Evolutionary conservation across 225 moss, liverwort and hornwort genomes (phyloP).

Genomic region (Rhytidiadelphus loreus): DNA sequence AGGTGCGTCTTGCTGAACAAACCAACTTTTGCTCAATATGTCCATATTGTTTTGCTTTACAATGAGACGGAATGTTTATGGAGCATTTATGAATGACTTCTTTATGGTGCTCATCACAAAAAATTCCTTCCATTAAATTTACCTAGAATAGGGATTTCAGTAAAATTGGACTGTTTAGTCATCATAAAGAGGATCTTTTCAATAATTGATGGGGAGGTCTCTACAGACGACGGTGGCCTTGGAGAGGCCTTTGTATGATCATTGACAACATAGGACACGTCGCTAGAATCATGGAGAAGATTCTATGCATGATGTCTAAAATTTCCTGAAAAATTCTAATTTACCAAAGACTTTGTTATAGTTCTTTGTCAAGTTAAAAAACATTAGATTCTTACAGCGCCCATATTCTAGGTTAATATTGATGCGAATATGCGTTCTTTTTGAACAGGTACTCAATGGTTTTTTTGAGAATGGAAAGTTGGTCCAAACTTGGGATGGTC

Average conservation of each 20-base stretch:
- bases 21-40: background rate
- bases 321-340: background rate
- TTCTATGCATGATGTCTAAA: background rate
- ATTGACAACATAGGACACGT: background rate
- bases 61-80: background rate
- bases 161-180: background rate
- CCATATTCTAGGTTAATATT: background rate
- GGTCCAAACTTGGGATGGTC: slow-evolving; percentile 19
- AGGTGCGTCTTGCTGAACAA: slow-evolving; percentile 22
- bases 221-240: background rate
- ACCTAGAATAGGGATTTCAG: background rate
- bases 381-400: background rate
- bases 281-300: background rate
- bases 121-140: background rate
- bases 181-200: background rate
- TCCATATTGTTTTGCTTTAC: background rate
- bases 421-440: background rate
- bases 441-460: slow-evolving; percentile 72
- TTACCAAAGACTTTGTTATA: background rate
- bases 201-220: background rate
- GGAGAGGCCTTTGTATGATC: background rate
- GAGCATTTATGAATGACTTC: background rate
- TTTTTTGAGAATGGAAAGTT: slow-evolving; percentile 72
- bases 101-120: background rate
- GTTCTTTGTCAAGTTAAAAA: background rate